Base-by-base conservation (phyloP, 768 basidiomycete species). In the Tricholoma terreum region DNA sequence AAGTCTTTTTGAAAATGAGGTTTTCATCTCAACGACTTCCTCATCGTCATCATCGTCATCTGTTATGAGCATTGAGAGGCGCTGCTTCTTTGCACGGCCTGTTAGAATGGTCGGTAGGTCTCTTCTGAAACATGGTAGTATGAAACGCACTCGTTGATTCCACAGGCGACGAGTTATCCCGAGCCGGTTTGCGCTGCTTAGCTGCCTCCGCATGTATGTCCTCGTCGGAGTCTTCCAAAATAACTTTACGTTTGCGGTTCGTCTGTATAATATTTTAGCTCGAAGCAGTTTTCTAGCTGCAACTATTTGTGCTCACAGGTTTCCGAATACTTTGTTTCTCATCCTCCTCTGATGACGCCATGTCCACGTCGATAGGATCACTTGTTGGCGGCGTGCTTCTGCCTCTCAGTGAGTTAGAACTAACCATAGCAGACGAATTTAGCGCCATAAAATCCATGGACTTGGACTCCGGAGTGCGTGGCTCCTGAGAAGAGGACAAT, bases 351-450 rank as follows among this genome's bases (percentile, higher is more conserved):
- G 78, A 80, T 7, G 77, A 78, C 50, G 84, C 60, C 84, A 90
- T 85, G 66, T 91, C 89, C 9, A 92, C 80, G 61, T 92, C 89
- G 56, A 91, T 81, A 27, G 82, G 77, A 60, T 92, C 89, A 61
- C 89, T 92, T 2, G 89, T 89, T 0, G 89, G 89, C 24, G 90
- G 90, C 2, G 88, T 89, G 60, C 77, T 86, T 51, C 75, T 77
- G 17, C 73, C 75, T 19, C 72, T 74, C 21, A 82, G 82, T 43
- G 84, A 86, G 15, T 77, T 64, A 5, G 72, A 69, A 60, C 71
- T 71, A 17, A 65, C 66, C 14, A 75, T 72, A 7, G 71, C 73
- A 17, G 80, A 79, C 7, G 80, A 80, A 54, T 68, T 72, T 36
- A 70, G 54, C 14, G 62, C 64, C 51, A 57, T 66, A 12, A 66